Evolutionary conservation across 148 eudicot species (phyloP), one percentile per base, ranked within the genome.

Genomic region (Vaccinium myrtillus): DNA sequence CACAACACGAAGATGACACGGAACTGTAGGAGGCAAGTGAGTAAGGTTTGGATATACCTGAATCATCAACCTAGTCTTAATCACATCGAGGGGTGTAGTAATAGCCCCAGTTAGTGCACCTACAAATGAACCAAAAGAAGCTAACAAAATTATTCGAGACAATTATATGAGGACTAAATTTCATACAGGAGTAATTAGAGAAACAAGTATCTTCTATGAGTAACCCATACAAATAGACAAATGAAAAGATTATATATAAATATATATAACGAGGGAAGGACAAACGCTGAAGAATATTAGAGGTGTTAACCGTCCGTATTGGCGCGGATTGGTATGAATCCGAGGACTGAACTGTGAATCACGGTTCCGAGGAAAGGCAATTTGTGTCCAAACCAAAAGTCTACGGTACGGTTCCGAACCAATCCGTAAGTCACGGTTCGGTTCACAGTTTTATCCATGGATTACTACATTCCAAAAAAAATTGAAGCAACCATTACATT

Each of bases 101-200:
- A 96, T 88, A 67, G 99, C 99, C 78, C 99, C 99, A 19, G 99
- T 96, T 82, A 96, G 82, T 43, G 98, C 97, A 80, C 99, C 98
- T 96, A 84, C n/a, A 56, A 59, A 59, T 15, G 13, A 4, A 2
- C 54, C 46, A 61, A 81, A 77, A 30, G 48, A 67, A 12, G 6
- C 25, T 46, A 71, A 32, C 10, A 69, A 39, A 85, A 77, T 12
- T 46, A 32, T 65, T 76, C 2, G 0, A 25, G 39, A 27, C 18
- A 69, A 69, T 13, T 27, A 12, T 12, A 12, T 69, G 39, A 27
- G 27, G 30, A 80, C 8, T 39, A 12, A 48, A 39, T 13, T 59
- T 80, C 43, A 54, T 59, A 61, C 53, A 55, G 23, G 67, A 78
- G 9, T 27, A 30, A 30, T 18, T 56, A 3, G n/a, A 56, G 67